Evolutionary conservation across 305 asterid genomes (phyloP).

Genomic region (Coffea humblotiana): DNA sequence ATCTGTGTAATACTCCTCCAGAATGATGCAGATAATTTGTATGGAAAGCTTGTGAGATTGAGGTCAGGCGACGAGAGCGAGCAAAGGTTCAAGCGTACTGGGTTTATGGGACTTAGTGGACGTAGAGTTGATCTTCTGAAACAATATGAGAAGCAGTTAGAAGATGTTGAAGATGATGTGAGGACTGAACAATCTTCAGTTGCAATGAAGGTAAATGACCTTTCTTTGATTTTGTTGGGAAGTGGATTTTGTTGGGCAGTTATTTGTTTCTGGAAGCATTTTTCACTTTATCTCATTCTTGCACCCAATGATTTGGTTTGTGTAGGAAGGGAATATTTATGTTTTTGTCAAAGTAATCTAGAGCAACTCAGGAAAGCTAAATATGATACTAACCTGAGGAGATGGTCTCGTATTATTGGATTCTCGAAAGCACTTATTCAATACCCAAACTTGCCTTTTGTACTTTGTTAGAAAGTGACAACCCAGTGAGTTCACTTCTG

Average conservation of each 20-base stretch:
- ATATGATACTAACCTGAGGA: neutral
- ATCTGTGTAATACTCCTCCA: conserved; percentile 31
- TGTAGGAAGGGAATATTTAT: neutral
- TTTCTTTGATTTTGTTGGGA: neutral
- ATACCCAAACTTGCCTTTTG: neutral
- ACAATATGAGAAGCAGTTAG: conserved; percentile 72
- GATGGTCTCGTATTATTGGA: neutral
- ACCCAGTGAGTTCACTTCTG: neutral
- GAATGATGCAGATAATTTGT: conserved; percentile 59
- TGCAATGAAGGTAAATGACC: conserved; percentile 57
- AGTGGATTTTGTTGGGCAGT: no score
- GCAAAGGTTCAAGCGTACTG: conserved; percentile 46
- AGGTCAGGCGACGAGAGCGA: conserved; percentile 44
- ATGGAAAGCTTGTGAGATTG: conserved; percentile 49
- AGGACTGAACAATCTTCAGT: conserved; percentile 61
- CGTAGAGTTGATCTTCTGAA: conserved; percentile 47
- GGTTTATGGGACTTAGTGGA: conserved; percentile 76
- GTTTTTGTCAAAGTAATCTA: neutral
- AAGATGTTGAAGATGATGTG: conserved; percentile 63
- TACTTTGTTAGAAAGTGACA: neutral
- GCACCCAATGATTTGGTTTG: neutral
- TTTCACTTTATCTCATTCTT: neutral
- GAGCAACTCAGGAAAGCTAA: neutral
- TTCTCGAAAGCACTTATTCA: neutral
- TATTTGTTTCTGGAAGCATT: neutral